Evolutionary conservation across 2,329 filamentous ascomycete species (phyloP).

Genomic region (Raffaelea ambrosiae): DNA sequence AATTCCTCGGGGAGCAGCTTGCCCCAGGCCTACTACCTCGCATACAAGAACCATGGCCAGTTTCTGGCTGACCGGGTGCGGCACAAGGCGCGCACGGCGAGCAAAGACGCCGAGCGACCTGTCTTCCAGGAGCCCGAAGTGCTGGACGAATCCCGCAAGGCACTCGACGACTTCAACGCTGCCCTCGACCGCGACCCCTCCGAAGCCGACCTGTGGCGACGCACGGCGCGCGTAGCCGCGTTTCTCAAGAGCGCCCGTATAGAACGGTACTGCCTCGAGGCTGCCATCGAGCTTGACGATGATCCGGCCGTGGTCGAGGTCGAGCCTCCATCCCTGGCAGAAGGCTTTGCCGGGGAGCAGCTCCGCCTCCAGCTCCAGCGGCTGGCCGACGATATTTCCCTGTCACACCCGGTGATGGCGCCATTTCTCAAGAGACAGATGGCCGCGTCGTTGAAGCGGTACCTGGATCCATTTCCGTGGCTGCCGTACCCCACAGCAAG

Average conservation of each 20-base stretch:
- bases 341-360: slow-evolving; percentile 55
- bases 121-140: slow-evolving; percentile 27
- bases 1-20: slow-evolving; percentile 74
- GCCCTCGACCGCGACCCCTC: slow-evolving; percentile 58
- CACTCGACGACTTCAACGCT: slow-evolving; percentile 47
- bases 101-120: not conserved
- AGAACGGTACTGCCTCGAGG: slow-evolving; percentile 55
- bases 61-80: slow-evolving; percentile 73
- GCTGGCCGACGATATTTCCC: slow-evolving; percentile 44
- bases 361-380: slow-evolving; percentile 46
- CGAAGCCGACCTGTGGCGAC: slow-evolving; percentile 58
- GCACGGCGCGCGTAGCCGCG: slow-evolving; percentile 47
- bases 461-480: slow-evolving; percentile 54
- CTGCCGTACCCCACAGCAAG: slow-evolving; percentile 43
- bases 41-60: slow-evolving; percentile 92
- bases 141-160: slow-evolving; percentile 29
- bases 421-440: slow-evolving; percentile 47
- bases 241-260: slow-evolving; percentile 49
- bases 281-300: slow-evolving; percentile 59
- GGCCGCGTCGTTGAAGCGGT: slow-evolving; percentile 40
- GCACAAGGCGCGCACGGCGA: slow-evolving; percentile 31
- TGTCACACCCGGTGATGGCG: slow-evolving; percentile 52
- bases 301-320: slow-evolving; percentile 56
- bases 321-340: slow-evolving; percentile 53
- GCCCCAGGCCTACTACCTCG: slow-evolving; percentile 82